Evolutionary conservation across 2,329 filamentous ascomycete species (phyloP).

Genomic region (Calonectria pseudoturangicola): DNA sequence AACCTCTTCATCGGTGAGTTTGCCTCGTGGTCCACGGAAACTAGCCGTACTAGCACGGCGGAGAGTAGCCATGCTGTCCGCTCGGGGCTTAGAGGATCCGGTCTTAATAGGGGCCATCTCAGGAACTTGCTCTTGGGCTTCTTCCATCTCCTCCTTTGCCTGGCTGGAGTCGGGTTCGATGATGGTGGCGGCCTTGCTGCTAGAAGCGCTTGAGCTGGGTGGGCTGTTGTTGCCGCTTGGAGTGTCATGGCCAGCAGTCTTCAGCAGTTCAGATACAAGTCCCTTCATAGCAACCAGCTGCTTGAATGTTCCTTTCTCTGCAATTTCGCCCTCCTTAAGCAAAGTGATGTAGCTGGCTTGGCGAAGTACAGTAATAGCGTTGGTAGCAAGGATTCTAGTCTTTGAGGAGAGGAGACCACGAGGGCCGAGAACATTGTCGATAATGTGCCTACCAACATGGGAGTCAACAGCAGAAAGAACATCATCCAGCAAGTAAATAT

Average conservation of each 20-base stretch:
- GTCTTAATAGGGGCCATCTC: slow-evolving; percentile 84
- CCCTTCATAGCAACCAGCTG: slow-evolving; percentile 96
- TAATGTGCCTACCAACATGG: slow-evolving; percentile 95
- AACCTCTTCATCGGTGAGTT: slow-evolving; percentile 88
- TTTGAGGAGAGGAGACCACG: slow-evolving; percentile 89
- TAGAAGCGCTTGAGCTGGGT: slow-evolving; percentile 66
- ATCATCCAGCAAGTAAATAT: slow-evolving; percentile 96
- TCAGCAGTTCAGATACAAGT: slow-evolving; percentile 88
- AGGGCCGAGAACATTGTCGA: slow-evolving; percentile 92
- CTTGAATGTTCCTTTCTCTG: slow-evolving; percentile 92
- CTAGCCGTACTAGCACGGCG: slow-evolving; percentile 94
- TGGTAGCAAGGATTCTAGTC: slow-evolving; percentile 94
- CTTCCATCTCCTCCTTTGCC: slow-evolving; percentile 81
- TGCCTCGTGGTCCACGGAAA: slow-evolving; percentile 90
- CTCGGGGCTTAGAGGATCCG: slow-evolving; percentile 72
- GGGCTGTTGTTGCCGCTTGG: slow-evolving; percentile 62
- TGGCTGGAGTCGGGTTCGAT: slow-evolving; percentile 71
- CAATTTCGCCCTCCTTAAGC: slow-evolving; percentile 86
- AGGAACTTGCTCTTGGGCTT: slow-evolving; percentile 85
- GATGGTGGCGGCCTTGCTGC: slow-evolving; percentile 75
- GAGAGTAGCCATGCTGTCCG: slow-evolving; percentile 85
- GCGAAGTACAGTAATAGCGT: slow-evolving; percentile 92
- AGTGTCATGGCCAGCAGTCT: slow-evolving; percentile 79
- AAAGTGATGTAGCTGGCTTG: slow-evolving; percentile 93
- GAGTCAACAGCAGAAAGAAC: slow-evolving; percentile 98